Conservation (phyloP, 2,329 filamentous ascomycete species). For the Cadophora gregata region DNA sequence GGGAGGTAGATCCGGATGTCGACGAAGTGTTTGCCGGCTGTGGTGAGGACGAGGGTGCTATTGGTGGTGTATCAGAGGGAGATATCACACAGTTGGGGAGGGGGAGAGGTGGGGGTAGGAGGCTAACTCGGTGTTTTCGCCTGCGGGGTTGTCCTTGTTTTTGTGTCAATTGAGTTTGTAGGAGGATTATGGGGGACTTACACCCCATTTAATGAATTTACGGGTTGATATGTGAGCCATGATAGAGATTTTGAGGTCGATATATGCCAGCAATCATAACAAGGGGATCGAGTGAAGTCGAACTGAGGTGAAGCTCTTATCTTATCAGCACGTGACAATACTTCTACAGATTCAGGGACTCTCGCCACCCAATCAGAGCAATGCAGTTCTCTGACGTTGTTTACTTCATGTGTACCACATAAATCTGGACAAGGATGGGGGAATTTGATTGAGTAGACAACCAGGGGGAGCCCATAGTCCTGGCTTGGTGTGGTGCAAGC, state of each 20-base stretch:
- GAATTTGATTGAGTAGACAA: no score
- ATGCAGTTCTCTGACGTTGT: no score
- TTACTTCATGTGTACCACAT: no score
- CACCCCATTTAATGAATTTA: slow-evolving; percentile 41
- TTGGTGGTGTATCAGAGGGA: slow-evolving; percentile 6
- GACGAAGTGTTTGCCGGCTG: slow-evolving; percentile 40
- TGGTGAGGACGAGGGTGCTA: slow-evolving; percentile 44
- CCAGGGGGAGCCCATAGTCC: no score
- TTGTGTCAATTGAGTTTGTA: background rate
- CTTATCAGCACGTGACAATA: slow-evolving; percentile 5
- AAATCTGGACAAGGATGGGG: no score
- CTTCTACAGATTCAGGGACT: no score
- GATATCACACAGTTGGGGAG: background rate
- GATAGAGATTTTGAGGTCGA: slow-evolving; percentile 7
- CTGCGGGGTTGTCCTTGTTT: slow-evolving; percentile 33
- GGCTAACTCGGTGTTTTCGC: slow-evolving; percentile 36
- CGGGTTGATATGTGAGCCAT: slow-evolving; percentile 31
- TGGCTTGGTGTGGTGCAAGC: no score
- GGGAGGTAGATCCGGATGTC: slow-evolving; percentile 40
- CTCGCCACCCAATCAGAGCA: no score
- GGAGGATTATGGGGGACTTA: slow-evolving; percentile 22
- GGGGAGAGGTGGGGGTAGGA: background rate
- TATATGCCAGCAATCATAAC: background rate
- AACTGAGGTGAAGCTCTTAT: slow-evolving; percentile 8
- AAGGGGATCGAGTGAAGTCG: background rate